Evolutionary conservation across 352 stramenopile genomes (phyloP).

Genomic region (Phytophthora vignae): DNA sequence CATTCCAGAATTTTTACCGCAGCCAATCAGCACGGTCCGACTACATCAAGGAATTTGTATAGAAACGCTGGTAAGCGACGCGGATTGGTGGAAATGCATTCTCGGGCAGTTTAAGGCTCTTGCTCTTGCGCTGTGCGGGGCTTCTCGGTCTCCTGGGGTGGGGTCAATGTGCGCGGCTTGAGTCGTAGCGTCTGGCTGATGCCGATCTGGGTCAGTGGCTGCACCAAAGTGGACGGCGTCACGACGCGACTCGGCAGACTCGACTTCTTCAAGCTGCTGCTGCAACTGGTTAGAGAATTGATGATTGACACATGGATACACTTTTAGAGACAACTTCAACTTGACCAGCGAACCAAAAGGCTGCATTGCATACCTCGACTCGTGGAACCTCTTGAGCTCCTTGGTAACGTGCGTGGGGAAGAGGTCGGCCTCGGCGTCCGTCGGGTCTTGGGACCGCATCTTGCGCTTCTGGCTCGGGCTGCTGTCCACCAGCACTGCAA

Average conservation of each 20-base stretch:
- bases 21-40: background rate
- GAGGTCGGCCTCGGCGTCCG: slow-evolving; percentile 42
- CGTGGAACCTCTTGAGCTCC: slow-evolving; percentile 70
- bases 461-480: slow-evolving; percentile 83
- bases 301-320: slow-evolving; percentile 8
- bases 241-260: slow-evolving; percentile 25
- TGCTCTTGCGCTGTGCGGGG: background rate
- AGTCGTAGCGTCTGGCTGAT: slow-evolving; percentile 33
- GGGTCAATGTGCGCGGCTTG: slow-evolving; percentile 5
- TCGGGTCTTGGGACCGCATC: slow-evolving; percentile 55
- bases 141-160: background rate
- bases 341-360: slow-evolving; percentile 5
- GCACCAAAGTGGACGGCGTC: slow-evolving; percentile 67
- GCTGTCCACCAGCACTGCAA: slow-evolving; percentile 47
- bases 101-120: slow-evolving; percentile 3
- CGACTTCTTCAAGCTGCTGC: slow-evolving; percentile 19
- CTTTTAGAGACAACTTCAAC: slow-evolving; percentile 23
- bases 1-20: slow-evolving; percentile 36
- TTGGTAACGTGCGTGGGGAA: slow-evolving; percentile 49
- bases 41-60: background rate
- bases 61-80: background rate
- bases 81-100: slow-evolving; percentile 11
- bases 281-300: background rate
- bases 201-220: slow-evolving; percentile 67
- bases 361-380: slow-evolving; percentile 38